phyloP scores from a whole-genome alignment of 2,329 filamentous ascomycete genomes.

The Diplodia scrobiculata region DNA sequence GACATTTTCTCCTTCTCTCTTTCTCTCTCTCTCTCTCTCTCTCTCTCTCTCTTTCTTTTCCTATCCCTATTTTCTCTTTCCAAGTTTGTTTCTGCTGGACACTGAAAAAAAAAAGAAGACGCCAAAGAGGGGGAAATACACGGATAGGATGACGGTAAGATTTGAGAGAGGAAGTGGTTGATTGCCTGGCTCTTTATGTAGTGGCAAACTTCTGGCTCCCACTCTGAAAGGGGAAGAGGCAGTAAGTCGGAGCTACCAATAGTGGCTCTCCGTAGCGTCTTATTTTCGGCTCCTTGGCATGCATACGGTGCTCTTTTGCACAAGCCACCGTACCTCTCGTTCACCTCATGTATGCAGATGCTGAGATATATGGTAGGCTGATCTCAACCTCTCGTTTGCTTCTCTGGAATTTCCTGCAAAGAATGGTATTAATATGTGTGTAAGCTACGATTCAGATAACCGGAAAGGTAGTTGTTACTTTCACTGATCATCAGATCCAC shows the following conservation, averaged over 20 bases:
- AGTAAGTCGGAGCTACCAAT: background rate
- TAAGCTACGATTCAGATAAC: no score
- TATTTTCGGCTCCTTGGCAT: background rate
- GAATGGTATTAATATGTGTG: no score
- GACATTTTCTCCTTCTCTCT: background rate
- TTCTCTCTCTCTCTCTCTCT: background rate
- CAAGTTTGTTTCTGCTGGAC: background rate
- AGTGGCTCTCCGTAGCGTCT: no score
- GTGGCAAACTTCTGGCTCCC: background rate
- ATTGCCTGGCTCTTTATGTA: background rate
- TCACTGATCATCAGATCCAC: no score
- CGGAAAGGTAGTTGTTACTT: no score
- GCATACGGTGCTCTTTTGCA: background rate
- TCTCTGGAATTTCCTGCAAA: no score
- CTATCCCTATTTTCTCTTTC: background rate
- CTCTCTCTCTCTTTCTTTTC: background rate
- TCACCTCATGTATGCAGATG: background rate
- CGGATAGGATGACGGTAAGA: no score
- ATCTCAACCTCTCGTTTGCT: background rate
- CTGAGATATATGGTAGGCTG: background rate
- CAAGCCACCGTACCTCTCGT: no score
- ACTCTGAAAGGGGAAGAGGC: background rate
- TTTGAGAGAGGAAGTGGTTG: background rate
- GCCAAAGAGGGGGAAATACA: background rate
- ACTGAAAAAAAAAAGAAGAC: background rate